Percentiles rank a stretch among this genome's conserved stretches.
These are phyloP conservation scores for Mortierella claussenii DNA, from an alignment of 192 early-diverging fungal species.

Conservation along the genomic window DNA sequence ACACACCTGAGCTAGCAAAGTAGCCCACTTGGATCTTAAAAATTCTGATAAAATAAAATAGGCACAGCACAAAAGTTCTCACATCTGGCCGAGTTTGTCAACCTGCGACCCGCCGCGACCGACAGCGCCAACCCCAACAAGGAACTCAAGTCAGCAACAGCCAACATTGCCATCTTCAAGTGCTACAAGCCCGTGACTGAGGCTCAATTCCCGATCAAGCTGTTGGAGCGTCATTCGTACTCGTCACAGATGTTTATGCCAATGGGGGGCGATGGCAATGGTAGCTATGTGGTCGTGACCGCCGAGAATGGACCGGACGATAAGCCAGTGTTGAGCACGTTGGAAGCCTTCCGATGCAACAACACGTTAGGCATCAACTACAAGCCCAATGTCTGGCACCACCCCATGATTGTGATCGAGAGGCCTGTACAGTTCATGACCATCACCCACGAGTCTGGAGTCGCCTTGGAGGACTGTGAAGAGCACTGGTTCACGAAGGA, in stretches of 20 bases:
- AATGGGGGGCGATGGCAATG: slow-evolving; percentile 65
- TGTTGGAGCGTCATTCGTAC: slow-evolving; percentile 88
- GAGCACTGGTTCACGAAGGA: slow-evolving; percentile 60
- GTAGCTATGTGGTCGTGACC: slow-evolving; percentile 46
- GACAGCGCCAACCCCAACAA: slow-evolving; percentile 54
- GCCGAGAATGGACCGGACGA: slow-evolving; percentile 62
- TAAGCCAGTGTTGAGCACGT: slow-evolving; percentile 75
- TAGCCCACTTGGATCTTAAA: background rate
- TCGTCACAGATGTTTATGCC: slow-evolving; percentile 92
- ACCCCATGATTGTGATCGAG: slow-evolving; percentile 83
- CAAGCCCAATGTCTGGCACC: slow-evolving; percentile 86
- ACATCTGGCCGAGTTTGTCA: slow-evolving; percentile 71
- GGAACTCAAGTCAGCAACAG: slow-evolving; percentile 70
- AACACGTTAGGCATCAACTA: slow-evolving; percentile 86
- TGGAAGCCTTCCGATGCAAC: slow-evolving; percentile 79
- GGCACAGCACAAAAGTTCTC: slow-evolving; percentile 82
- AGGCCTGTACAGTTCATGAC: slow-evolving; percentile 55
- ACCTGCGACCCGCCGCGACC: slow-evolving; percentile 55
- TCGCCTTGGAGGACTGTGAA: slow-evolving; percentile 81
- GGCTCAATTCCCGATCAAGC: slow-evolving; percentile 71
- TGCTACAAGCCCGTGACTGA: slow-evolving; percentile 55
- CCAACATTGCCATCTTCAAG: slow-evolving; percentile 50
- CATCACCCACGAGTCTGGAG: slow-evolving; percentile 79
- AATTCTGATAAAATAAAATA: slow-evolving; percentile 1
- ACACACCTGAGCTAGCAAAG: background rate